These are phyloP conservation scores for Jamesozyma jinghongensis DNA, from an alignment of 805 yeast genomes.

Conservation along the genomic window DNA sequence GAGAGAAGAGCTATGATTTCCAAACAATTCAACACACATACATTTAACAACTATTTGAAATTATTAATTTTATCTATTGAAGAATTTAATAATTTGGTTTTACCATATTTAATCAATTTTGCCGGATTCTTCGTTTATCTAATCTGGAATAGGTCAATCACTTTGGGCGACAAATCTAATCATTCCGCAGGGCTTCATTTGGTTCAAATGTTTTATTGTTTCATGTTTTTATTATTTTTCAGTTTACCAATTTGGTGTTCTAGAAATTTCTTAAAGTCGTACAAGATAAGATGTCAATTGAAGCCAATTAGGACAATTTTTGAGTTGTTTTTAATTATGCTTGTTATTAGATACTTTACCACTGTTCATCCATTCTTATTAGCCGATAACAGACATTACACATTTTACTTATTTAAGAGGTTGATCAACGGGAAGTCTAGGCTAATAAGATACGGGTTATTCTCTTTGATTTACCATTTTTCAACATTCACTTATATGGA, in stretches of 20 bases:
- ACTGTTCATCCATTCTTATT: slow-evolving; percentile 80
- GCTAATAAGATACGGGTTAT: slow-evolving; percentile 38
- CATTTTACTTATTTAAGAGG: slow-evolving; percentile 74
- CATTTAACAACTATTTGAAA: slow-evolving; percentile 34
- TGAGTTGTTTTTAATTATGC: slow-evolving; percentile 33
- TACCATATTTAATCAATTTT: slow-evolving; percentile 49
- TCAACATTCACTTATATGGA: slow-evolving; percentile 32
- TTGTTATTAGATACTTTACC: slow-evolving; percentile 51
- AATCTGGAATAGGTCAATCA: slow-evolving; percentile 66
- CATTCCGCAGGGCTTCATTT: slow-evolving; percentile 65
- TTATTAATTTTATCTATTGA: slow-evolving; percentile 31
- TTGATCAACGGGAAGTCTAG: slow-evolving; percentile 40
- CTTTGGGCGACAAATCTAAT: slow-evolving; percentile 86
- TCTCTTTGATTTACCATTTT: slow-evolving; percentile 68
- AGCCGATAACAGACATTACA: slow-evolving; percentile 90
- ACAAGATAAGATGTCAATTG: slow-evolving; percentile 27
- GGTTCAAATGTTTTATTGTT: slow-evolving; percentile 76
- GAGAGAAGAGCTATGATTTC: slow-evolving; percentile 41
- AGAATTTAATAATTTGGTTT: slow-evolving; percentile 26
- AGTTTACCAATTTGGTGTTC: slow-evolving; percentile 71
- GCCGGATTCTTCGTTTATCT: slow-evolving; percentile 49
- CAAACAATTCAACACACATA: slow-evolving; percentile 31
- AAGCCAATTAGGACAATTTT: slow-evolving; percentile 26
- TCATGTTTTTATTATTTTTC: slow-evolving; percentile 51
- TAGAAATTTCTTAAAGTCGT: slow-evolving; percentile 31